phyloP scores from a whole-genome alignment of 75 land plant species.

The Picea glauca region DNA sequence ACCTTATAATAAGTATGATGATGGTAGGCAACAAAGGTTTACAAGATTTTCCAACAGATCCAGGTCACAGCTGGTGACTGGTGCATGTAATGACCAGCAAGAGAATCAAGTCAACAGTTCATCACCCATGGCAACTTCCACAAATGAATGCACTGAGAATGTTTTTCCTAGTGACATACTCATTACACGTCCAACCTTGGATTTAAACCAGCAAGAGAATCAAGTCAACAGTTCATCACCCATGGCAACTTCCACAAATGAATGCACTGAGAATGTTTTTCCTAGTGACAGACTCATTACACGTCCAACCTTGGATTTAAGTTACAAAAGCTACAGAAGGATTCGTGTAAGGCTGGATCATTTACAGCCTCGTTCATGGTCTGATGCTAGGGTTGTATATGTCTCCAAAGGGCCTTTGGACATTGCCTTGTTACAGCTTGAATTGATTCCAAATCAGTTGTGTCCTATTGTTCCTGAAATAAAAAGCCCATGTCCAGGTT shows the following conservation, averaged over 20 bases:
- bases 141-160: background rate
- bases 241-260: background rate
- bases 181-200: constrained; percentile 4
- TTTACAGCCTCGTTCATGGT: constrained; percentile 58
- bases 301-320: constrained; percentile 7
- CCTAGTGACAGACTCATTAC: background rate
- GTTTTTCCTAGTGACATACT: background rate
- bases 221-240: background rate
- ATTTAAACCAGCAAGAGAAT: no score
- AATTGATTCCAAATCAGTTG: constrained; percentile 37
- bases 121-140: no score
- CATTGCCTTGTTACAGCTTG: constrained; percentile 75
- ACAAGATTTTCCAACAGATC: constrained; percentile 6
- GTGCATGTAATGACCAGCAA: background rate
- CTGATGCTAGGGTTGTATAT: constrained; percentile 65
- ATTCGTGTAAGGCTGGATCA: constrained; percentile 71
- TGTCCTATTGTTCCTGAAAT: constrained; percentile 49
- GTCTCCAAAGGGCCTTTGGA: constrained; percentile 84
- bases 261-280: background rate
- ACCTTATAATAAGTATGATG: background rate
- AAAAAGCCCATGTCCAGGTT: constrained; percentile 56
- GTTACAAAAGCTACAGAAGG: constrained; percentile 26
- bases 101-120: background rate
- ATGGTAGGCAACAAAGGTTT: background rate
- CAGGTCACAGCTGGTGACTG: background rate